Base-by-base conservation (phyloP, 306 rosid species). In the Pueraria montana region DNA sequence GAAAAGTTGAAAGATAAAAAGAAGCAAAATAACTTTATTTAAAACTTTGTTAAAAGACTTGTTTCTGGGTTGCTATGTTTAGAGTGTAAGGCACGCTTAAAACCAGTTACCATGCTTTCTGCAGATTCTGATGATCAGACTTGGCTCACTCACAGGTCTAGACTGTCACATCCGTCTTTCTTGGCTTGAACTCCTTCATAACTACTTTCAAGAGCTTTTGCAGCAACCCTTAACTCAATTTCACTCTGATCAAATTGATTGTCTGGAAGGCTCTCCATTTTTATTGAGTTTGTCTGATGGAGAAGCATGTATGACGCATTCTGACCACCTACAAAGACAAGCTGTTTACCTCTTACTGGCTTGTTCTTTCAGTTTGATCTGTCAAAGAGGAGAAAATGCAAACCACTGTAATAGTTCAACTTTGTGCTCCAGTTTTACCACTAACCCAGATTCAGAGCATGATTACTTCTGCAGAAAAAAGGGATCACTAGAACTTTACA, bases 81-180 rank as follows among this genome's bases (percentile, higher is more conserved):
- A 46, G 78, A 55, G 23, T 32, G 30, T 72, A 56, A 86, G 49
- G 67, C 68, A 4, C 32, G 76, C 82, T 43, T 74, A 58, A 61
- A 77, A 58, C 27, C 20, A 71, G 62, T 49, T 69, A 24, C 72
- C 45, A 8, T 73, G 61, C 80, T 12, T 61, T 58, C 21, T 88
- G 84, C 93, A 96, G 99, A 82, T 84, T 48, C 82, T 96, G 42
- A 91, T 96, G 98, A 90, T 86, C 91, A 92, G 98, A 91, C 91
- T 96, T 64, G 72, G 89, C 63, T 87, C 72, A 81, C 86, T 70
- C 74, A 61, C 80, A 80, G 83, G 69, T 81, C 80, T 87, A 55
- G 90, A 87, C 26, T 81, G 84, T 74, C 82, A 81, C 42, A 38
- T 62, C 73, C 88, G 70, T 86, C 74, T 90, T 85, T 85, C 89